Base-by-base conservation (phyloP, 83 land plant genomes). In the Isoetes engelmannii region DNA sequence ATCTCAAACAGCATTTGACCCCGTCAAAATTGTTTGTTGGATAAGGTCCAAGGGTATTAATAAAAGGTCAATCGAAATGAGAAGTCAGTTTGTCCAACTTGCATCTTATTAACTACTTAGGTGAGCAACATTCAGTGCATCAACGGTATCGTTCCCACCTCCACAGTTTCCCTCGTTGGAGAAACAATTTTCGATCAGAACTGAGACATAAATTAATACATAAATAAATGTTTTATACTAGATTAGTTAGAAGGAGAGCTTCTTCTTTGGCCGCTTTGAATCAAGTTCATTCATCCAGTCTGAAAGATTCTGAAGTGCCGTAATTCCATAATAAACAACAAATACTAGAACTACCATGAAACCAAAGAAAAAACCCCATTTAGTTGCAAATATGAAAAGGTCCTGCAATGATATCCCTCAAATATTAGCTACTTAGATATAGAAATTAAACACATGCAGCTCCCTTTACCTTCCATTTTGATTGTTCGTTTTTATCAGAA, bases 211-310 rank as follows among this genome's bases (percentile, higher is more conserved):
- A 28, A 28, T 28, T 28, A 28, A 28, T 28, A 28, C 2, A 28
- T 28, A 28, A 28, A 28, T 2, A 28, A 28, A 28, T 28, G 37
- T 28, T 28, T 28, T 28, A 28, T 28, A 2, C 0, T 28, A 28
- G 3, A 51, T 0, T 1, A 51, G 15, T 51, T 51, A 12, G 15
- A 51, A 51, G 13, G 55, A 51, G 2, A 60, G 43, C 47, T 74
- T 72, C 65, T 61, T 79, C 61, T 64, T 85, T 21, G 61, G 62
- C 61, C 80, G 74, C 46, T 57, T 74, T 44, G 73, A 70, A 48
- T 88, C 92, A 48, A 79, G 59, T 68, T 78, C 85, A 73, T 88
- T 80, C 96, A 91, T 88, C 90, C 90, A 83, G 69, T 86, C 90
- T 6, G 85, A 82, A 47, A 91, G 83, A 71, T 70, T 69, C 48